Evolutionary conservation across 208 protist genomes (phyloP).

Genomic region (Wallacemonas sp.): DNA sequence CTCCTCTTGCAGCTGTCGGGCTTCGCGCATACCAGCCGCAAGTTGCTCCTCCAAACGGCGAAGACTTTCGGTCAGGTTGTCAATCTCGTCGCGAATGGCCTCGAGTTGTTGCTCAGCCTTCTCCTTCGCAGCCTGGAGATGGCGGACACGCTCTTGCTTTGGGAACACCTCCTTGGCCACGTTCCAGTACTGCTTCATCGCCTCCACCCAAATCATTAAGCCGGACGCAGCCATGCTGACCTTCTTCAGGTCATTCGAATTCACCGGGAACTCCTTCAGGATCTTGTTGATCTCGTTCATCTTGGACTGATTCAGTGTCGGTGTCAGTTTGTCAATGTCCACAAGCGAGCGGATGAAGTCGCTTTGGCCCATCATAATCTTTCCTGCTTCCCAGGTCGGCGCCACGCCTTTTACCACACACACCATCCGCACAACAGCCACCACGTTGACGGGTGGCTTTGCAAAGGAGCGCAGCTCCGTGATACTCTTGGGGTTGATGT

Average conservation of each 20-base stretch:
- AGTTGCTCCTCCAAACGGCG: conserved; percentile 88
- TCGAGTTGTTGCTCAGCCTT: conserved; percentile 88
- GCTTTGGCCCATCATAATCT: conserved; percentile 92
- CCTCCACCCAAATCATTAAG: conserved; percentile 97
- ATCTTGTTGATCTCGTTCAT: conserved; percentile 95
- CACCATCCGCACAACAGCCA: conserved; percentile 96
- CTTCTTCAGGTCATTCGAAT: conserved; percentile 91
- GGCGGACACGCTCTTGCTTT: conserved; percentile 93
- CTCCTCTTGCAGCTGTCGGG: conserved; percentile 90
- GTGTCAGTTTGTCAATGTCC: conserved; percentile 87
- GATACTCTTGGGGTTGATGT: conserved; percentile 96
- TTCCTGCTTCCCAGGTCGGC: conserved; percentile 89
- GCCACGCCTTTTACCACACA: conserved; percentile 91
- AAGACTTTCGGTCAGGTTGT: conserved; percentile 92
- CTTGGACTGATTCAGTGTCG: conserved; percentile 91
- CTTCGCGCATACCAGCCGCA: conserved; percentile 90
- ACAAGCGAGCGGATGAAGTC: conserved; percentile 91
- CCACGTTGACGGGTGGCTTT: conserved; percentile 93
- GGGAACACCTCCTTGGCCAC: conserved; percentile 97
- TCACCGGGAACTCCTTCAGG: conserved; percentile 91
- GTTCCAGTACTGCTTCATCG: conserved; percentile 98
- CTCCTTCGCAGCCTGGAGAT: conserved; percentile 92
- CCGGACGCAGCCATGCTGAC: conserved; percentile 91
- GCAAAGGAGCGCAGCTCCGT: conserved; percentile 97
- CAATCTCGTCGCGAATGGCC: conserved; percentile 88